Evolutionary conservation across 2,329 filamentous ascomycete genomes (phyloP), one percentile per base, ranked within the genome.

Genomic region (Alternaria sp.): DNA sequence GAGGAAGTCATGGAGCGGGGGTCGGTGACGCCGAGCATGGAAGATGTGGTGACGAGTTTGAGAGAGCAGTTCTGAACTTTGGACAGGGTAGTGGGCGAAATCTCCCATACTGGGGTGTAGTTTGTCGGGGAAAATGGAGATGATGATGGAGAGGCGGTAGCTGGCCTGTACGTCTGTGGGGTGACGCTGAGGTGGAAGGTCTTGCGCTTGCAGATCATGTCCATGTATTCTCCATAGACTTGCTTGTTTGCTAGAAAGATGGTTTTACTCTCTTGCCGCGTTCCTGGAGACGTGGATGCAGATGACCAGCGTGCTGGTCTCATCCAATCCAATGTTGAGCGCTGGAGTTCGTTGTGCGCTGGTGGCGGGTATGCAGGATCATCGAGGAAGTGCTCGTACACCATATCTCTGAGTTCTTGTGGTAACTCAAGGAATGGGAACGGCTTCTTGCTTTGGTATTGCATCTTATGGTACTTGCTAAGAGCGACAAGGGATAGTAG

Each of bases 21-120:
- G 55, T 79, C 75, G 0, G 67, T 57, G 46, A 73, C 71, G 46
- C 75, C 77, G 51, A 80, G 72, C 75, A 79, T 78, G 8, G 58
- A 59, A 18, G 74, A 74, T 1, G 77, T 79, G 12, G 73, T 73
- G 51, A 73, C 58, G 60, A 80, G 70, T 14, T 69, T 68, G 30
- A 80, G 65, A 11, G 72, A 67, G 44, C 70, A 74, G 50, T 69
- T 68, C 46, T 69, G 70, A 10, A 79, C 54, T 41, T 27, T 66
- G 50, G 38, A 78, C 52, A 16, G 66, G 64, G 27, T 62, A n/a
- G 1, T 66, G 54, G 44, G 66, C 14, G 30, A 52, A 4, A 79
- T 71, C n/a, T 55, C 55, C 77, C 77, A 79, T n/a, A 78, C 67
- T 7, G 54, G 60, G 12, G 58, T 51, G 34, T 62, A 49, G 14